Evolutionary conservation across 2,329 filamentous ascomycete species (phyloP), one percentile per base, ranked within the genome.

Genomic region (Corinectria fuckeliana): DNA sequence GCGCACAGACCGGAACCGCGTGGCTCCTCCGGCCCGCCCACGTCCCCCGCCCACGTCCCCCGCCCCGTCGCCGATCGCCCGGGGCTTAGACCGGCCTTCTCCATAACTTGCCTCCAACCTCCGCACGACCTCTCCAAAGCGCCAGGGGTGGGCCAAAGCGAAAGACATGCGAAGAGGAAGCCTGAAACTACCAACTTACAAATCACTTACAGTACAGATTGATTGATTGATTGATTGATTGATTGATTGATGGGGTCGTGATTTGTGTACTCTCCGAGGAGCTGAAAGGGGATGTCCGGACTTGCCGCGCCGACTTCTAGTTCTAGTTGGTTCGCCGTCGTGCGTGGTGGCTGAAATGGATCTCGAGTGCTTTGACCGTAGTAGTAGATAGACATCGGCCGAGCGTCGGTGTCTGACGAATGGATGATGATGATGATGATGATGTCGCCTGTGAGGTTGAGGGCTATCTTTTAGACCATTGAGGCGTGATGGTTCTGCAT

Each of bases 1-100:
- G 54, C 54, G 54, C 54, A 56, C 54, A 56, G 54, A 56, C 54
- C 14, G 25, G 39, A 21, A 18, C 42, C 54, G 47, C 54, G 54
- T 56, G 54, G 54, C 47, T 56, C 45, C 38, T 44, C 45, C 47
- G 38, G 26, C 25, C 25, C 45, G 18, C 36, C n/a, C 45, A 32
- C 18, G 38, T 50, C 30, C 30, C 32, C 41, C 20, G 38, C n/a
- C n/a, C n/a, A n/a, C n/a, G 44, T 56, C 54, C 38, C 28, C n/a
- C 42, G 38, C 30, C 14, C 21, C 28, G 26, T 11, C 18, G 52
- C 38, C 54, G 54, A 56, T 56, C 30, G n/a, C 13, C 21, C 38
- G 28, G 38, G 45, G 47, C 34, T n/a, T 4, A 38, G 28, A 44
- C 30, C 32, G 38, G 47, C 21, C 20, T 28, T 49, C 21, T 48